phyloP scores from a whole-genome alignment of 169 alveolate genomes.

The Miamiensis avidus region DNA sequence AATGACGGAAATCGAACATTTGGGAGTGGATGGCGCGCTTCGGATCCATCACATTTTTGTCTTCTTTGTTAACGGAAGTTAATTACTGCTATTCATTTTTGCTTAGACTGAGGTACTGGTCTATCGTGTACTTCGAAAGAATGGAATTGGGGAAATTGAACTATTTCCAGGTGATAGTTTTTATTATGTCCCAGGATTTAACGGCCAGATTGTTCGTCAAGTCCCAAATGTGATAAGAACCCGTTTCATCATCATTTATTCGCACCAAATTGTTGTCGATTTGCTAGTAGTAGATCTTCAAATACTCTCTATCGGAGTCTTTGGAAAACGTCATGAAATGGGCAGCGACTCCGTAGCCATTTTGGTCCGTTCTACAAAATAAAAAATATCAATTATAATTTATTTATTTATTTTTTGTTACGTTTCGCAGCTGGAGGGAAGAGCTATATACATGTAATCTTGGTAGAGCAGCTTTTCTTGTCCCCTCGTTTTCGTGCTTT shows the following conservation, averaged over 20 bases:
- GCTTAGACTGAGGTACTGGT: too few relatives aligned
- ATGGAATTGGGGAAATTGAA: constrained; percentile 45
- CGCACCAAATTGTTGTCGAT: constrained; percentile 35
- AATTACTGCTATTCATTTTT: too few relatives aligned
- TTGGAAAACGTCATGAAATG: constrained; percentile 46
- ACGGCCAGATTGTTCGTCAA: constrained; percentile 38
- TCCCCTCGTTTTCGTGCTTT: constrained; percentile 27
- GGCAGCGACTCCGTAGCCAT: constrained; percentile 28
- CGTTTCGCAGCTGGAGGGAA: constrained; percentile 31
- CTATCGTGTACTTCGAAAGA: too few relatives aligned
- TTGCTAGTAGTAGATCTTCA: constrained; percentile 31
- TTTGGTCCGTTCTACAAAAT: not conserved
- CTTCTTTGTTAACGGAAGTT: too few relatives aligned
- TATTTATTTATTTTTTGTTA: not conserved
- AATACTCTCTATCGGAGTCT: constrained; percentile 27
- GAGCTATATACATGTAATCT: constrained; percentile 46
- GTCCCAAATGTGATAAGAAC: constrained; percentile 40
- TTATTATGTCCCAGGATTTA: constrained; percentile 39
- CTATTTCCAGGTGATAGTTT: constrained; percentile 33
- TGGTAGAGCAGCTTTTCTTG: constrained; percentile 43
- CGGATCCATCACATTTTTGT: not conserved
- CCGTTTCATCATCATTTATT: constrained; percentile 28
- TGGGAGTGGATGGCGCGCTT: not conserved
- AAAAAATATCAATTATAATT: constrained; percentile 5
- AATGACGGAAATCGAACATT: not conserved